These are phyloP conservation scores for Blastocystis sp. DNA, from an alignment of 352 stramenopile species.

Conservation along the genomic window DNA sequence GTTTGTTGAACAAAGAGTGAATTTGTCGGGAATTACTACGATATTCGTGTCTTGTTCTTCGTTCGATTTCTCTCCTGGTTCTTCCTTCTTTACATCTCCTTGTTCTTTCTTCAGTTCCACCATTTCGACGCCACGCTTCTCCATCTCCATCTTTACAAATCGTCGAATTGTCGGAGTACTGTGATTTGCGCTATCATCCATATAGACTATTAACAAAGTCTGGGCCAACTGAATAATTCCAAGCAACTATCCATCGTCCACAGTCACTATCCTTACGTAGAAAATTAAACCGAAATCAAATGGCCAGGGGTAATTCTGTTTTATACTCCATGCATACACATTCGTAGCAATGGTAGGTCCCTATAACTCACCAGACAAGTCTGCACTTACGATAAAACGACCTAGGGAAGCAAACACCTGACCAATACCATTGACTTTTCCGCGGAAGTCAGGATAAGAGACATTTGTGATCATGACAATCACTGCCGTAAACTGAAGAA, in stretches of 20 bases:
- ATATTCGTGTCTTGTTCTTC: neutral
- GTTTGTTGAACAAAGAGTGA: conserved; percentile 29
- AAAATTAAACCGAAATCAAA: conserved; percentile 57
- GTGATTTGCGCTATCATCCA: conserved; percentile 28
- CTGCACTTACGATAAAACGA: conserved; percentile 32
- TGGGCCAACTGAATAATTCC: conserved; percentile 15
- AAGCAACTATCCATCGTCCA: conserved; percentile 2
- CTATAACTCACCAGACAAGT: neutral
- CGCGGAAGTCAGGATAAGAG: conserved; percentile 54
- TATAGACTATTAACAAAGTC: neutral
- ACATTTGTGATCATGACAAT: conserved; percentile 64
- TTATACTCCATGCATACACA: conserved; percentile 47
- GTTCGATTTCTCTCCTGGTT: neutral
- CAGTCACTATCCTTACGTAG: neutral
- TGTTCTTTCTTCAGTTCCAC: neutral
- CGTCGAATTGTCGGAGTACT: conserved; percentile 31
- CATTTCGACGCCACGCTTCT: neutral
- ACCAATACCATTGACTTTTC: conserved; percentile 65
- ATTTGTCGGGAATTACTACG: neutral
- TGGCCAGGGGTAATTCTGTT: neutral
- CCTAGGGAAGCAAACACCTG: conserved; percentile 57
- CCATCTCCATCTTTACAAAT: conserved; percentile 30
- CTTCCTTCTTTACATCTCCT: neutral
- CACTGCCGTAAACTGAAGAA: conserved; percentile 42
- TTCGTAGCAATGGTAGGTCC: conserved; percentile 61